Evolutionary conservation across 169 alveolate species (phyloP), one percentile per base, ranked within the genome.

Genomic region (Neospora caninum): DNA sequence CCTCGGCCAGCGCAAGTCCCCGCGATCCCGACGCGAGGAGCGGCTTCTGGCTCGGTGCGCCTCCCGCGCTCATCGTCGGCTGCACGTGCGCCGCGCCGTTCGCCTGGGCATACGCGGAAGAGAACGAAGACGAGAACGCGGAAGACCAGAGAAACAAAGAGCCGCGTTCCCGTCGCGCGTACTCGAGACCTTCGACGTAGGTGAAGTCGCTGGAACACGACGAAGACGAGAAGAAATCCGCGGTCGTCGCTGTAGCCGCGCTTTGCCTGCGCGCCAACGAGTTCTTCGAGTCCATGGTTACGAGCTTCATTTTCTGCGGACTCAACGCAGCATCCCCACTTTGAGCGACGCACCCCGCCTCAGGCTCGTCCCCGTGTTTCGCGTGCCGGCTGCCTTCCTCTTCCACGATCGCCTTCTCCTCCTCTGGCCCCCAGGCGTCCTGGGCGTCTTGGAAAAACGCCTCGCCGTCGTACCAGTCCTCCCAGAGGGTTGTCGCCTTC

Each of bases 391-490:
- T 64, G 34, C n/a, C 20, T 16, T 29, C 73, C 73, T 22, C 73
- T 64, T 22, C n/a, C 34, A 16, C n/a, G 34, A 64, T 4, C 4
- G 73, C 73, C n/a, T 64, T 22, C 73, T 64, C 73, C 7, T 64
- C 73, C 73, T 16, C 73, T 7, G 25, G 73, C 7, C 34, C 73
- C 73, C 73, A 64, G n/a, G n/a, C n/a, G 73, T 64, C 73, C n/a
- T 64, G 73, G 7, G 73, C 73, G 7, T 64, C 73, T 64, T 64
- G 73, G 73, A 64, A 64, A 22, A 64, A 64, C n/a, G 25, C 73
- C n/a, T 64, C 73, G 73, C 73, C 73, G 73, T 64, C 73, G 31
- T 64, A 64, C 73, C 73, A 64, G 73, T 64, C 73, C 20, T 64
- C 73, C 73, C 73, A 64, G 31, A 22, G 31, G 31, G 84, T 73